These are phyloP conservation scores for Botryotinia convoluta DNA, from an alignment of 2,329 filamentous ascomycete species.

Conservation along the genomic window DNA sequence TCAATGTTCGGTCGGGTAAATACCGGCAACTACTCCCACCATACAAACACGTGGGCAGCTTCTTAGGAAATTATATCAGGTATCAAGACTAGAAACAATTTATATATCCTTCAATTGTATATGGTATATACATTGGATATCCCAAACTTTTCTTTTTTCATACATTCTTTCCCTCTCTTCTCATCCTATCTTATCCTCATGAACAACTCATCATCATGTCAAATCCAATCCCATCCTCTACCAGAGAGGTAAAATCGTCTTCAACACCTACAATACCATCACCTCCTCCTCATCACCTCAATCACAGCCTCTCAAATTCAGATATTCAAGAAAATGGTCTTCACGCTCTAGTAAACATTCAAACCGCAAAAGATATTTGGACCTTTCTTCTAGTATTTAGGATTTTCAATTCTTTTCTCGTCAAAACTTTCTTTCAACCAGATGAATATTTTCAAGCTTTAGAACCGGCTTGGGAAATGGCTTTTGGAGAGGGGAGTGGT, in stretches of 20 bases:
- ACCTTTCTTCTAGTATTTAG: constrained; percentile 61
- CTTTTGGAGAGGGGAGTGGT: constrained; percentile 72
- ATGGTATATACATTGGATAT: neutral
- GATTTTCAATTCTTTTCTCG: constrained; percentile 72
- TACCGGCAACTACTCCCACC: neutral
- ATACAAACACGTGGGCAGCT: neutral
- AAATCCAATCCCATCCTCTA: neutral
- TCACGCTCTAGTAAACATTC: constrained; percentile 33
- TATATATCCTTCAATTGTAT: neutral
- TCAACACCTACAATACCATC: neutral
- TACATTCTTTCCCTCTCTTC: neutral
- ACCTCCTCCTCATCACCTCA: neutral
- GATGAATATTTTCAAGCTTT: constrained; percentile 97
- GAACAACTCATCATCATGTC: neutral
- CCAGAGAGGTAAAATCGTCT: neutral
- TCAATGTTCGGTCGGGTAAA: neutral
- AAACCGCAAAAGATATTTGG: constrained; percentile 35
- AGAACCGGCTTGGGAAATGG: constrained; percentile 88
- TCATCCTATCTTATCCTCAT: neutral
- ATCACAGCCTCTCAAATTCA: neutral
- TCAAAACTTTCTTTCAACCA: constrained; percentile 93
- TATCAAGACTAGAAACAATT: too few species aligned
- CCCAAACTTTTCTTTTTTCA: neutral
- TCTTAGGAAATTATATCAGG: neutral
- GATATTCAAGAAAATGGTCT: constrained; percentile 27